Evolutionary conservation across 2,329 filamentous ascomycete genomes (phyloP).

Genomic region (Stachybotrys elegans): DNA sequence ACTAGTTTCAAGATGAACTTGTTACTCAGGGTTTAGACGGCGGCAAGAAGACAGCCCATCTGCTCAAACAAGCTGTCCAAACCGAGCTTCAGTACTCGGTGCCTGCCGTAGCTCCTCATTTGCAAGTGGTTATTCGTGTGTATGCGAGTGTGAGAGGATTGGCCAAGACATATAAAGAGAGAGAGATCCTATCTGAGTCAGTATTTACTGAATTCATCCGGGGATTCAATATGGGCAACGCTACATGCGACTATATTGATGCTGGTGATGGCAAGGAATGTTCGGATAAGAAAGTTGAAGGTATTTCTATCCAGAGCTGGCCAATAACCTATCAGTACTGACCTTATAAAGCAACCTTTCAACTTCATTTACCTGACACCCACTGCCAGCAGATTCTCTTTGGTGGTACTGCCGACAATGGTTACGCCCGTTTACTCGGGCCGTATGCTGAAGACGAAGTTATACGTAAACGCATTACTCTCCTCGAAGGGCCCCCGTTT

Average conservation of each 20-base stretch:
- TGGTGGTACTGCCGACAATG: slow-evolving; percentile 35
- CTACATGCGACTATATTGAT: slow-evolving; percentile 33
- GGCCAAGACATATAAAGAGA: slow-evolving; percentile 24
- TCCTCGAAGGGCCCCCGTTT: slow-evolving; percentile 33
- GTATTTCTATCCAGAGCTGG: slow-evolving; percentile 14
- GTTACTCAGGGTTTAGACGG: slow-evolving; percentile 22
- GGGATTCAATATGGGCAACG: slow-evolving; percentile 34
- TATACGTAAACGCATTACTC: slow-evolving; percentile 23
- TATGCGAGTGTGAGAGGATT: slow-evolving; percentile 33
- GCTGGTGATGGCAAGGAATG: slow-evolving; percentile 37
- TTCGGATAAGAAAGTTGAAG: slow-evolving; percentile 34
- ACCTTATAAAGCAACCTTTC: slow-evolving; percentile 20
- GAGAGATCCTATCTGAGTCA: slow-evolving; percentile 16
- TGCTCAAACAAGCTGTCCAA: slow-evolving; percentile 18
- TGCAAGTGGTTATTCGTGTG: slow-evolving; percentile 26
- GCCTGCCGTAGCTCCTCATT: slow-evolving; percentile 13
- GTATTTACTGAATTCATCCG: slow-evolving; percentile 29
- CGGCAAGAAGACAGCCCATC: slow-evolving; percentile 21
- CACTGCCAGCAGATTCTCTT: slow-evolving; percentile 36
- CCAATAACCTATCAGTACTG: slow-evolving; percentile 9
- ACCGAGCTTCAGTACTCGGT: slow-evolving; percentile 15
- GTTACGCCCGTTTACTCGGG: slow-evolving; percentile 34
- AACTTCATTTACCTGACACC: slow-evolving; percentile 25
- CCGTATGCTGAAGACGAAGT: slow-evolving; percentile 19
- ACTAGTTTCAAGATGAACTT: slow-evolving; percentile 27